Base-by-base conservation (phyloP, 352 stramenopile genomes). In the Phytophthora sansomeana region DNA sequence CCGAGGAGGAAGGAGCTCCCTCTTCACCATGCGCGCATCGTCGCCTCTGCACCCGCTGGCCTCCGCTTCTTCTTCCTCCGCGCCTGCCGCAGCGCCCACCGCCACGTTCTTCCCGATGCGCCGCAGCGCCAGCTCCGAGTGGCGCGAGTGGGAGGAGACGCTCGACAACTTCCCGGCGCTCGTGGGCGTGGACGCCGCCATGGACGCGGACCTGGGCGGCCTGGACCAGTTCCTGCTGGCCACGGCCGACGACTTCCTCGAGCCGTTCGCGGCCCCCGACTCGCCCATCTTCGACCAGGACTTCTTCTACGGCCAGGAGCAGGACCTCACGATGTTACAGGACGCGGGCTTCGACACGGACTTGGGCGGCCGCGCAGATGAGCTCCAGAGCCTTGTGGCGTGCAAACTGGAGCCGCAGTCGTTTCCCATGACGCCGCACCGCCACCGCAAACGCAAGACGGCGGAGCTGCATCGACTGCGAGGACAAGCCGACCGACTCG, bases 361-460 rank as follows among this genome's bases (percentile, higher is more conserved):
- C 35, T 68, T 85, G 5, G 68, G 83, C 35, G n/a, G n/a, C n/a
- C n/a, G n/a, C n/a, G n/a, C n/a, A n/a, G n/a, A n/a, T n/a, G 49
- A 83, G 16, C 73, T 80, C n/a, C 51, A 79, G 43, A 66, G 73
- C 30, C 51, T 78, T 6, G 70, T 74, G 28, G 77, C 74, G 19
- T 77, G 76, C 41, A 82, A 89, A 58, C 62, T 54, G 38, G 59
- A 71, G 42, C 43, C 54, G 36, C 67, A 67, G 6, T n/a, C n/a
- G n/a, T n/a, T n/a, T n/a, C 33, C 30, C 21, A 19, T 59, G 43
- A 33, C 52, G 43, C 39, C 47, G 48, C 63, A 79, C 29, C 67
- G 70, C 13, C 75, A 81, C 26, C 78, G 78, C 28, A 92, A 92
- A 68, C 80, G 84, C 58, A 92, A 90, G 72, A 88, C 59, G 51